phyloP scores from a whole-genome alignment of 2,329 filamentous ascomycete genomes.

The Xylariaceae sp. region DNA sequence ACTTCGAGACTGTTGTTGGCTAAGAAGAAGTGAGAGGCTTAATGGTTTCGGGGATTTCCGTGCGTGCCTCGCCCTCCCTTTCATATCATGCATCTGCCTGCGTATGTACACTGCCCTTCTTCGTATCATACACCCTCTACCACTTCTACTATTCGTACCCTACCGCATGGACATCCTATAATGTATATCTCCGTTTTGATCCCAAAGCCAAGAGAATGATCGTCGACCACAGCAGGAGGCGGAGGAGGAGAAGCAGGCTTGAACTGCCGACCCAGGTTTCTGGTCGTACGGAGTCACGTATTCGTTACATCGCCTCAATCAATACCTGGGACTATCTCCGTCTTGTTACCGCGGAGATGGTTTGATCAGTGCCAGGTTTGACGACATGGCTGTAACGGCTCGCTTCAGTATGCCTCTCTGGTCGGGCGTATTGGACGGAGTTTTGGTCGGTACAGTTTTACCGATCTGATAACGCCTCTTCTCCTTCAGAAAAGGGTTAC shows the following conservation, averaged over 20 bases:
- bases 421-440: too few relatives aligned
- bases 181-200: neutral
- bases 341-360: neutral
- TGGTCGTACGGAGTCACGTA: neutral
- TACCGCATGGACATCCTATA: neutral
- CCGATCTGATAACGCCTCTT: too few relatives aligned
- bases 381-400: neutral
- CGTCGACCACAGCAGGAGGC: neutral
- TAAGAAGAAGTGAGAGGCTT: neutral
- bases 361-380: neutral
- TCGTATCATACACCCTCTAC: neutral
- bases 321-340: too few relatives aligned
- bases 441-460: too few relatives aligned
- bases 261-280: too few relatives aligned
- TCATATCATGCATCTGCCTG: neutral
- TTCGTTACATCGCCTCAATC: constrained; percentile 1
- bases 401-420: neutral
- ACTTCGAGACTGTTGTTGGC: too few relatives aligned
- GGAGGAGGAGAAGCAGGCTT: too few relatives aligned
- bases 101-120: neutral
- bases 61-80: neutral
- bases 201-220: neutral
- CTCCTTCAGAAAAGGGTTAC: too few relatives aligned
- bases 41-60: neutral
- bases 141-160: neutral